Conservation (phyloP, 305 asterid genomes). For the Fraxinus dipetala region DNA sequence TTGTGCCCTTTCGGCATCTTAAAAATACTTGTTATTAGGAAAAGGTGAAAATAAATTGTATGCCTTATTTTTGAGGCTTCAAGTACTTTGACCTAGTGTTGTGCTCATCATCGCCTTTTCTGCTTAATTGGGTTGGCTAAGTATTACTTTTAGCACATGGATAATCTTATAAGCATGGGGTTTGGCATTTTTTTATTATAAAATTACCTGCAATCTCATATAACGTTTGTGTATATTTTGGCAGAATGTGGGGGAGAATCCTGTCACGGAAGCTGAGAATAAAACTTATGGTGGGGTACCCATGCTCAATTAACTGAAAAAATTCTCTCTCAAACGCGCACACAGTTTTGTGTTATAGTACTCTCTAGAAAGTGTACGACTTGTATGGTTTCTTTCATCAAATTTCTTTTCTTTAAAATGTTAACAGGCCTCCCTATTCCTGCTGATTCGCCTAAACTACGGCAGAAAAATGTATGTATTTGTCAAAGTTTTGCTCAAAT, state of each 20-base stretch:
- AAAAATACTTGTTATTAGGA: background rate
- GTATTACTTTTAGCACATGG: background rate
- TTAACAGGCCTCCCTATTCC: conserved; percentile 47
- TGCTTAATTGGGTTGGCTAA: background rate
- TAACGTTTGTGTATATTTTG: conserved; percentile 26
- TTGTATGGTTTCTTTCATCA: conserved; percentile 12
- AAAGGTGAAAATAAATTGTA: background rate
- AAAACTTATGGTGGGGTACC: conserved; percentile 54
- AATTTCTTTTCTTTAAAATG: conserved; percentile 20
- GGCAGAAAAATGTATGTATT: conserved; percentile 36
- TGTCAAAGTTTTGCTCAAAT: conserved; percentile 14
- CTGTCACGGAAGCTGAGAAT: conserved; percentile 42
- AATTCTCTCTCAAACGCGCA: background rate
- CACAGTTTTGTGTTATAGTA: background rate
- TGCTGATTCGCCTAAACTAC: conserved; percentile 43
- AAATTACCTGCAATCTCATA: conserved; percentile 21
- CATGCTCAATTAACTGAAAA: conserved; percentile 19
- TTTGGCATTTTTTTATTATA: conserved; percentile 13
- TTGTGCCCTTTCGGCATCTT: background rate
- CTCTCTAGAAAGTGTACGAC: conserved; percentile 4
- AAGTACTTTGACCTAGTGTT: background rate
- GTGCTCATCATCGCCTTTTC: background rate
- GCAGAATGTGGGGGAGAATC: conserved; percentile 50
- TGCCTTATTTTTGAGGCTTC: background rate
- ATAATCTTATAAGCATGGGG: background rate